These are phyloP conservation scores for Suhomyces coccinellae DNA, from an alignment of 1,139 yeast species.

Conservation along the genomic window DNA sequence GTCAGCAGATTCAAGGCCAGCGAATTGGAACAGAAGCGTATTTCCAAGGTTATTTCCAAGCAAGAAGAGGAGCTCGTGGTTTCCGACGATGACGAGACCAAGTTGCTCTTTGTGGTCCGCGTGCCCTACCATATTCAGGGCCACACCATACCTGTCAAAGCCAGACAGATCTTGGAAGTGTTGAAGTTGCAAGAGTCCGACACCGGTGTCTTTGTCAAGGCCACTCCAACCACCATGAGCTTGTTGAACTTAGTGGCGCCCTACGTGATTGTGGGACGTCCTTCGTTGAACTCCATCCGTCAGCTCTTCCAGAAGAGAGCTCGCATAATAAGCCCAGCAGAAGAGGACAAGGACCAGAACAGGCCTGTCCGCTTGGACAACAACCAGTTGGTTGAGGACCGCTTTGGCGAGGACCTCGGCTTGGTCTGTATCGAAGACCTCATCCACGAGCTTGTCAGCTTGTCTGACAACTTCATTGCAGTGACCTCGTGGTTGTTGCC, in stretches of 20 bases:
- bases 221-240: slow-evolving; percentile 55
- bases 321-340: slow-evolving; percentile 43
- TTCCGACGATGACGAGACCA: slow-evolving; percentile 31
- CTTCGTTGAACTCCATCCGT: slow-evolving; percentile 69
- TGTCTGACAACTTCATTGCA: slow-evolving; percentile 63
- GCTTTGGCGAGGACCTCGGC: slow-evolving; percentile 63
- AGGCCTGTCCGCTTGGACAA: slow-evolving; percentile 49
- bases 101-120: slow-evolving; percentile 64
- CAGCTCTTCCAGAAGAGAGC: slow-evolving; percentile 77
- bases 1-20: slow-evolving; percentile 65
- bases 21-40: slow-evolving; percentile 66
- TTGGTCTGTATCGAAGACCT: slow-evolving; percentile 78
- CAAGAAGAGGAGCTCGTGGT: slow-evolving; percentile 18
- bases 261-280: slow-evolving; percentile 70
- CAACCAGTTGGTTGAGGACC: slow-evolving; percentile 72
- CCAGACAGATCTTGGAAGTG: slow-evolving; percentile 56
- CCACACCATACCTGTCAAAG: slow-evolving; percentile 64
- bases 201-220: slow-evolving; percentile 71
- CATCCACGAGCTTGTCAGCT: slow-evolving; percentile 62
- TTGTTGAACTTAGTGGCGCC: slow-evolving; percentile 68
- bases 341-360: slow-evolving; percentile 32
- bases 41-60: slow-evolving; percentile 52
- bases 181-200: slow-evolving; percentile 60
- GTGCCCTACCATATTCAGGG: slow-evolving; percentile 58
- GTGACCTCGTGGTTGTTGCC: slow-evolving; percentile 67